These are phyloP conservation scores for Tuber calosporum DNA, from an alignment of 495 filamentous ascomycete species.

Conservation along the genomic window DNA sequence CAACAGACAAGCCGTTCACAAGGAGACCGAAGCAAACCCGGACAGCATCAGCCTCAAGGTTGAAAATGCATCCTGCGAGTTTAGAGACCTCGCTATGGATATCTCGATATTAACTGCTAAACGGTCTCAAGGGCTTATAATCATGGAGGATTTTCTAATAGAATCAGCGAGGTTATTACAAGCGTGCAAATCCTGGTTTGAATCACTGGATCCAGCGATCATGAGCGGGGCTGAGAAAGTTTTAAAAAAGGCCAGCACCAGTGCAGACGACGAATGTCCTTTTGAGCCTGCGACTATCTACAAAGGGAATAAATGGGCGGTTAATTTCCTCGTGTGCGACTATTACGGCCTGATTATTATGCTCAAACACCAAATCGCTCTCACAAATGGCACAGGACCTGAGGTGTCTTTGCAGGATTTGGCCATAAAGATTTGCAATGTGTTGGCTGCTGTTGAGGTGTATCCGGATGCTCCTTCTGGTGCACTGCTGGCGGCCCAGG, in stretches of 20 bases:
- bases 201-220: constrained; percentile 30
- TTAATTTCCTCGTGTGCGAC: constrained; percentile 69
- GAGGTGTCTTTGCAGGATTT: constrained; percentile 51
- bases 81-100: constrained; percentile 70
- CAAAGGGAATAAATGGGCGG: constrained; percentile 59
- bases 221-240: constrained; percentile 32
- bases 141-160: constrained; percentile 54
- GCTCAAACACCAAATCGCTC: constrained; percentile 65
- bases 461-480: constrained; percentile 67
- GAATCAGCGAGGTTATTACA: constrained; percentile 27
- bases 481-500: constrained; percentile 63
- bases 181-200: constrained; percentile 31
- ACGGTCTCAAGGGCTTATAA: constrained; percentile 56
- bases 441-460: constrained; percentile 67
- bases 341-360: constrained; percentile 71
- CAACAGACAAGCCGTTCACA: constrained; percentile 55
- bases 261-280: constrained; percentile 59
- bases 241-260: constrained; percentile 27
- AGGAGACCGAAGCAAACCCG: constrained; percentile 55
- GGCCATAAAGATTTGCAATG: constrained; percentile 63
- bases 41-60: constrained; percentile 58
- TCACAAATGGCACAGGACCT: constrained; percentile 45
- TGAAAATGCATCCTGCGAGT: constrained; percentile 56
- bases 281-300: constrained; percentile 62
- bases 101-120: constrained; percentile 72